Evolutionary conservation across 2,329 filamentous ascomycete genomes (phyloP), one percentile per base, ranked within the genome.

Genomic region (Myriosclerotinia duriaeana): DNA sequence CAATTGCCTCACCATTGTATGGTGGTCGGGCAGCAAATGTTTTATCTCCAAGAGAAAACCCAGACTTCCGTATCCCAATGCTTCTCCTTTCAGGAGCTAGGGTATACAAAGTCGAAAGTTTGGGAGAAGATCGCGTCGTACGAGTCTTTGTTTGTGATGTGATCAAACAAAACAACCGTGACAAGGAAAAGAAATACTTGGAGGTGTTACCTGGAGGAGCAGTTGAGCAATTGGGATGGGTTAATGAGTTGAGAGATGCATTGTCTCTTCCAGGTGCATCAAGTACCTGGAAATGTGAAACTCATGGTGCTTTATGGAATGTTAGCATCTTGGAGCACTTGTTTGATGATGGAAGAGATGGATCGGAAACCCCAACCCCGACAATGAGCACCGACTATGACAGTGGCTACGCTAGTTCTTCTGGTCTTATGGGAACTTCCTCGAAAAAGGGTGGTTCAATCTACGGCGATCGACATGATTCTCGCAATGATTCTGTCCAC

Each of bases 181-280:
- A 9, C 11, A 58, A 60, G 20, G 12, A 14, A 11, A 60, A 58
- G 40, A 64, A 58, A 55, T 59, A 65, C 20, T 59, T 42, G 53
- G 63, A 65, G 30, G 3, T 59, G 5, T 14, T 42, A 1, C 53
- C 42, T 6, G 42, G 42, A 20, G 42, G 42, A 9, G 6, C 8
- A 11, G 42, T 59, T 7, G 42, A 50, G 12, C 38, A 52, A 8
- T 9, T 59, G n/a, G 63, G 42, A 22, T 59, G 42, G 63, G n/a
- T 26, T 7, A 6, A 40, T 1, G 17, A 42, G n/a, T 6, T 50
- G 12, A n/a, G 17, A 15, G 17, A 56, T 12, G 46, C 8, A 1
- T 4, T 1, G 5, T 26, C n/a, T 15, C n/a, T 20, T 15, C 15
- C 42, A 1, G n/a, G 36, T n/a, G 15, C 2, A 38, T 38, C 34